Evolutionary conservation across 345 rosid genomes (phyloP), one percentile per base, ranked within the genome.

Genomic region (Salix suchowensis): DNA sequence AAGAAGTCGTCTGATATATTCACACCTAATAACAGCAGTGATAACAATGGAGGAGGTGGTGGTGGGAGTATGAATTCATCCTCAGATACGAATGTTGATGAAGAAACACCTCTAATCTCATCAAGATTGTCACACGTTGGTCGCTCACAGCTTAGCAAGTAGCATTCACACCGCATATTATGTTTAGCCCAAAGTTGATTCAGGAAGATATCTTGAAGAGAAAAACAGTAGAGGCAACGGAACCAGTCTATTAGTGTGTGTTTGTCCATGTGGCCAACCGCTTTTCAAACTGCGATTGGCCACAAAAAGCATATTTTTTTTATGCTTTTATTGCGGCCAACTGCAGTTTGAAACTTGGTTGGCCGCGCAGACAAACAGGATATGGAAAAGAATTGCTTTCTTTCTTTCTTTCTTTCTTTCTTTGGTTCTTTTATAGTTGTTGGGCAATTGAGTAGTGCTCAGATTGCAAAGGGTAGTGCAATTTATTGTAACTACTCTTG

Each of bases 1-100:
- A 95, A 95, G 92, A 96, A 91, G 84, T 94, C 98, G 37, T 92
- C 97, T 12, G 97, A 96, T 82, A 80, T 90, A 62, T 93, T 75
- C 81, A 75, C 30, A 28, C 98, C 94, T 3, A 85, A 67, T 66
- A 86, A 68, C 76, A 77, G 77, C 80, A 79, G 65, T 32, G 91
- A 88, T 76, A 84, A n/a, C 44, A 74, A 44, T 48, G 85, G 84
- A 74, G 85, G 78, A 16, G 78, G 78, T 34, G 82, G 82, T 16
- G 87, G 86, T 21, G 55, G 50, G 3, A 79, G 79, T 48, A 66
- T 21, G 14, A 40, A 40, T 21, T 21, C 55, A 24, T 67, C 85
- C 55, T 85, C 88, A 2, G 94, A 79, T 14, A 73, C 83, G 69
- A 88, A 80, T 18, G 79, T 78, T 15, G 98, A 96, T 46, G 98